A percentile compares a stretch with the other conserved stretches of the same genome.
These are phyloP conservation scores for Alternaria sp. DNA, from an alignment of 2,329 filamentous ascomycete genomes.

Conservation along the genomic window DNA sequence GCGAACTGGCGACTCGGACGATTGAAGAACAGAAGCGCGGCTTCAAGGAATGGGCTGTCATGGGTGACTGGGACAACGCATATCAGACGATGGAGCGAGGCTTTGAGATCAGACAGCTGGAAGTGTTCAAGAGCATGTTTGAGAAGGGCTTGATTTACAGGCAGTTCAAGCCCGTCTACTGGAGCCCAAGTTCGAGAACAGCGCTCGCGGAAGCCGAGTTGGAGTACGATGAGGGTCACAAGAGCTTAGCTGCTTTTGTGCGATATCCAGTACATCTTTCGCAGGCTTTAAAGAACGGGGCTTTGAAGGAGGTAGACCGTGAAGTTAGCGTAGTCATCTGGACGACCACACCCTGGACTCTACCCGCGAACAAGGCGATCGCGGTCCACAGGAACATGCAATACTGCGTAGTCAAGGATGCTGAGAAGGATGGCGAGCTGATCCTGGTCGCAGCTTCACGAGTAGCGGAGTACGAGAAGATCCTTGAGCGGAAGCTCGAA, in stretches of 20 bases:
- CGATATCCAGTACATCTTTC: slow-evolving; percentile 71
- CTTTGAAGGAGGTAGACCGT: slow-evolving; percentile 33
- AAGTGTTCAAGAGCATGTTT: slow-evolving; percentile 77
- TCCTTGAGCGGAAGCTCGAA: slow-evolving; percentile 44
- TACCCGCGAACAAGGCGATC: slow-evolving; percentile 91
- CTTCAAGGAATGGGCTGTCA: slow-evolving; percentile 76
- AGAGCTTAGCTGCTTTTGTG: slow-evolving; percentile 77
- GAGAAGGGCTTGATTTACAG: slow-evolving; percentile 74
- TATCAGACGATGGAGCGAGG: slow-evolving; percentile 81
- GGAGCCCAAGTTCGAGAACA: slow-evolving; percentile 79
- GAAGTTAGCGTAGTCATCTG: slow-evolving; percentile 82
- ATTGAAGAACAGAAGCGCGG: slow-evolving; percentile 74
- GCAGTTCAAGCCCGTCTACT: slow-evolving; percentile 83
- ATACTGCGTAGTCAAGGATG: slow-evolving; percentile 69
- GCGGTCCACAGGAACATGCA: slow-evolving; percentile 76
- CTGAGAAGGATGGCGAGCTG: slow-evolving; percentile 54
- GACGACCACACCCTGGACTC: slow-evolving; percentile 98
- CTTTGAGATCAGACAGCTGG: slow-evolving; percentile 77
- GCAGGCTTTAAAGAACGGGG: slow-evolving; percentile 49
- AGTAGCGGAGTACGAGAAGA: slow-evolving; percentile 59
- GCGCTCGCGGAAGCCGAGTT: slow-evolving; percentile 84
- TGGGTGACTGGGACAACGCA: slow-evolving; percentile 78
- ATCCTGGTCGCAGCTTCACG: slow-evolving; percentile 76
- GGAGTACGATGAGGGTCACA: slow-evolving; percentile 79
- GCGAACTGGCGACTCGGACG: slow-evolving; percentile 70